phyloP scores from a whole-genome alignment of 2,329 filamentous ascomycete species.

The Alternaria dauci region DNA sequence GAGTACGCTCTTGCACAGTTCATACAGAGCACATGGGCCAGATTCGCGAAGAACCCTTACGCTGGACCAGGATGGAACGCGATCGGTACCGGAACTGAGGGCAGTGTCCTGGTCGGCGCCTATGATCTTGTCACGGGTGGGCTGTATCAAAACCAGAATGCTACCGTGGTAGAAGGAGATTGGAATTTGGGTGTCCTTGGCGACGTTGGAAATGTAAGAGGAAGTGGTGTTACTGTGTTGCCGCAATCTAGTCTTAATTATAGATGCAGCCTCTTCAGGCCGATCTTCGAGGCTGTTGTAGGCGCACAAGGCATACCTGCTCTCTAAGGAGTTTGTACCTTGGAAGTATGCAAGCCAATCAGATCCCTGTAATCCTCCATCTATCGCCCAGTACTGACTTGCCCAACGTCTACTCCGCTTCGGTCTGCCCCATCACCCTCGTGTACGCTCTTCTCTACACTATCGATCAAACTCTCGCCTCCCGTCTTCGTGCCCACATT shows the following conservation, averaged over 20 bases:
- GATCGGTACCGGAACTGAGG: slow-evolving; percentile 26
- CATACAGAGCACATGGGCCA: slow-evolving; percentile 38
- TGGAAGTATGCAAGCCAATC: background rate
- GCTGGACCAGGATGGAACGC: slow-evolving; percentile 38
- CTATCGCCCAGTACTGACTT: background rate
- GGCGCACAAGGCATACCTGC: slow-evolving; percentile 23
- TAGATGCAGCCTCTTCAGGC: slow-evolving; percentile 25
- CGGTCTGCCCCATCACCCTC: slow-evolving; percentile 13
- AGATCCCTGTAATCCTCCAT: background rate
- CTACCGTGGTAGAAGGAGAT: slow-evolving; percentile 14
- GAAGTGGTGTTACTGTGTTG: slow-evolving; percentile 27
- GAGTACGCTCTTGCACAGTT: slow-evolving; percentile 28
- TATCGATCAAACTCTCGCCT: slow-evolving; percentile 25
- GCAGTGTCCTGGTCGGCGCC: slow-evolving; percentile 22
- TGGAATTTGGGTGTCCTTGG: slow-evolving; percentile 31
- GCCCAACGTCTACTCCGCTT: slow-evolving; percentile 10
- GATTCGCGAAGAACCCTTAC: slow-evolving; percentile 39
- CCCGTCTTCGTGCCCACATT: slow-evolving; percentile 18
- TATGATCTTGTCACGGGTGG: slow-evolving; percentile 20
- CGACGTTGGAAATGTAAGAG: slow-evolving; percentile 25
- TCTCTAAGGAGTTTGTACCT: background rate
- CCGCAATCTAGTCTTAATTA: slow-evolving; percentile 25
- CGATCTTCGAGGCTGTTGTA: slow-evolving; percentile 26
- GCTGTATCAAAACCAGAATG: slow-evolving; percentile 8
- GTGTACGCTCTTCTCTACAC: slow-evolving; percentile 23